Conservation (phyloP, 1,284 basidiomycete genomes). For the Ustilago sp. region DNA sequence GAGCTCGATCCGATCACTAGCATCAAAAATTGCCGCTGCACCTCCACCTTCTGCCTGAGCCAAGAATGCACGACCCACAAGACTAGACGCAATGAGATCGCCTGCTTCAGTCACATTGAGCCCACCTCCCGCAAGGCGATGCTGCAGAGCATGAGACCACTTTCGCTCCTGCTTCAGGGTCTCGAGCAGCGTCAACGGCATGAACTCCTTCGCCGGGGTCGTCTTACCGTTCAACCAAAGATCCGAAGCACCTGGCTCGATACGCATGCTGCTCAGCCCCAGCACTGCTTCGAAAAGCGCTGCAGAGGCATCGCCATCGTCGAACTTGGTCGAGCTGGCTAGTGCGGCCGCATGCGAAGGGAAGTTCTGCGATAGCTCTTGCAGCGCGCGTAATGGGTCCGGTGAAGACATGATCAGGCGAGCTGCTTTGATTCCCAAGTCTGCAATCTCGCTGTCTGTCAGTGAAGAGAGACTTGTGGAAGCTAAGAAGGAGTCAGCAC, state of each 20-base stretch:
- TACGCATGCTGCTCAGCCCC: conserved; percentile 29
- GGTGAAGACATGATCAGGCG: conserved; percentile 49
- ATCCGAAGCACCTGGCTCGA: conserved; percentile 53
- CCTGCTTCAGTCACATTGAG: conserved; percentile 78
- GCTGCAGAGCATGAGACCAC: conserved; percentile 72
- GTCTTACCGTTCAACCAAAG: conserved; percentile 65
- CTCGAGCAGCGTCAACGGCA: conserved; percentile 44
- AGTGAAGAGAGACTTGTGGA: conserved; percentile 24
- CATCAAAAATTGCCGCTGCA: conserved; percentile 71
- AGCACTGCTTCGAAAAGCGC: conserved; percentile 43
- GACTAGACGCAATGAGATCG: conserved; percentile 73
- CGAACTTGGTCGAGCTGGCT: conserved; percentile 45
- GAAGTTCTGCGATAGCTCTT: conserved; percentile 63
- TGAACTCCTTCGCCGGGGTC: conserved; percentile 37
- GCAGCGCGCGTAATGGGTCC: conserved; percentile 61
- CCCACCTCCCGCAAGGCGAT: conserved; percentile 76
- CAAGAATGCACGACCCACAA: conserved; percentile 41
- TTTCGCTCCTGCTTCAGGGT: conserved; percentile 78
- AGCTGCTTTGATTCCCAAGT: conserved; percentile 53
- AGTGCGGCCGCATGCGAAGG: conserved; percentile 55
- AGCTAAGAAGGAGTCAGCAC: conserved; percentile 4
- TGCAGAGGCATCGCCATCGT: conserved; percentile 19
- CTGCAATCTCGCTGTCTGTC: conserved; percentile 29
- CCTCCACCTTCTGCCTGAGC: conserved; percentile 21
- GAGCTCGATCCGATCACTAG: conserved; percentile 61